These are phyloP conservation scores for Fusarium compactum DNA, from an alignment of 2,329 filamentous ascomycete species.

Conservation along the genomic window DNA sequence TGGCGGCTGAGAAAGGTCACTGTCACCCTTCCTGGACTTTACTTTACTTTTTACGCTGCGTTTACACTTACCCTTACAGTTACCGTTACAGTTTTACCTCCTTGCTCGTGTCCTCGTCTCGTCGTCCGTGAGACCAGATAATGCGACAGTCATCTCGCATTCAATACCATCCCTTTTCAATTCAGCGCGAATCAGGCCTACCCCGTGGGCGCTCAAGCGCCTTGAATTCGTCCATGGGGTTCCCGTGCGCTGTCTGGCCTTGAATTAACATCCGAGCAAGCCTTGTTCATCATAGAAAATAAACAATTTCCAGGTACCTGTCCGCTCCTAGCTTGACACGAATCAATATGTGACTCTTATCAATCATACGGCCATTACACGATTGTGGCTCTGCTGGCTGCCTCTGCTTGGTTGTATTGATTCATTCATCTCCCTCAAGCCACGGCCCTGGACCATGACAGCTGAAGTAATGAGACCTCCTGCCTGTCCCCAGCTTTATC, in stretches of 20 bases:
- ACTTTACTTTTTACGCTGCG: slow-evolving; percentile 1
- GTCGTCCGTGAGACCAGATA: slow-evolving; percentile 16
- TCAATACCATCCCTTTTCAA: slow-evolving; percentile 20
- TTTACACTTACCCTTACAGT: slow-evolving; percentile 3
- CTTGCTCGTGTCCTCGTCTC: slow-evolving; percentile 30
- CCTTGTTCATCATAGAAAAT: slow-evolving; percentile 19
- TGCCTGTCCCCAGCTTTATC: slow-evolving; percentile 14
- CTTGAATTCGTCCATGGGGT: slow-evolving; percentile 37
- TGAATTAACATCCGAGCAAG: slow-evolving; percentile 41
- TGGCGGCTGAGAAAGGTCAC: slow-evolving; percentile 27
- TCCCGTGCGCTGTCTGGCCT: slow-evolving; percentile 40
- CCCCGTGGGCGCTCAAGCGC: slow-evolving; percentile 32
- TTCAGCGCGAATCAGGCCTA: slow-evolving; percentile 29
- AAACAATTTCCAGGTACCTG: slow-evolving; percentile 32
- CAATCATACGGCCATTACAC: slow-evolving; percentile 20
- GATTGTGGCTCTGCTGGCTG: slow-evolving; percentile 23
- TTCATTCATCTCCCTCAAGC: slow-evolving; percentile 15
- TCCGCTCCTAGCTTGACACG: slow-evolving; percentile 23
- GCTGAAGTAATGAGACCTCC: slow-evolving; percentile 12
- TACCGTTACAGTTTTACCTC: neutral
- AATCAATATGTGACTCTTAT: slow-evolving; percentile 20
- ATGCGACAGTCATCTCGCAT: slow-evolving; percentile 37
- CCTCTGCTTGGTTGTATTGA: slow-evolving; percentile 15
- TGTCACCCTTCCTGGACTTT: slow-evolving; percentile 9
- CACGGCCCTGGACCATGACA: slow-evolving; percentile 30